A percentile compares a stretch with the other conserved stretches of the same genome.
Conservation (phyloP, 2,329 filamentous ascomycete genomes). For the Sporothrix phasma region DNA sequence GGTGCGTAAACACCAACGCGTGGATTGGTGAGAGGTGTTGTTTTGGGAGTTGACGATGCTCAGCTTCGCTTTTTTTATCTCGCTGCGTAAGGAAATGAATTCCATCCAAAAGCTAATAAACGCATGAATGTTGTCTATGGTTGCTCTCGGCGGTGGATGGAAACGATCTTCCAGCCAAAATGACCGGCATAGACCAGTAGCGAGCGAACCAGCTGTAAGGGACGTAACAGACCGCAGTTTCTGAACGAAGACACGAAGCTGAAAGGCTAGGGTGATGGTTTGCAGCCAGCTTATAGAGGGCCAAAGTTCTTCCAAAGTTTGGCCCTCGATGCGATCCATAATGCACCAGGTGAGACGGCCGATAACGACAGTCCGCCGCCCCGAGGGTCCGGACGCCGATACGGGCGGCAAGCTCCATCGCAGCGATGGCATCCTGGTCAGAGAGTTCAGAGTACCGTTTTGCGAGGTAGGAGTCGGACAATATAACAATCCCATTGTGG, state of each 20-base stretch:
- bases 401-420: slow-evolving; percentile 8
- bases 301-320: slow-evolving; percentile 12
- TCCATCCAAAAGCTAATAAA: slow-evolving; percentile 11
- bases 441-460: slow-evolving; percentile 2
- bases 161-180: slow-evolving; percentile 15
- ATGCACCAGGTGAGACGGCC: slow-evolving; percentile 9
- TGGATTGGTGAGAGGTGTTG: slow-evolving; percentile 11
- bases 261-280: slow-evolving; percentile 11
- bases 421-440: slow-evolving; percentile 7
- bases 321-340: slow-evolving; percentile 9
- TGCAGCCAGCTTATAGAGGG: slow-evolving; percentile 12
- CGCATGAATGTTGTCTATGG: slow-evolving; percentile 8
- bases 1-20: slow-evolving; percentile 11
- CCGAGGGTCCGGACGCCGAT: slow-evolving; percentile 8
- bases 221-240: slow-evolving; percentile 9
- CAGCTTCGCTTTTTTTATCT: slow-evolving; percentile 9
- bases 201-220: slow-evolving; percentile 10
- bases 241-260: slow-evolving; percentile 9
- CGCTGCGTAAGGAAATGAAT: slow-evolving; percentile 8
- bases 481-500: slow-evolving; percentile 8
- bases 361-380: slow-evolving; percentile 8
- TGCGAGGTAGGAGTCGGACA: slow-evolving; percentile 4
- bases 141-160: slow-evolving; percentile 8
- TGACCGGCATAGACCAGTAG: slow-evolving; percentile 12
- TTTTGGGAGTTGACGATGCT: slow-evolving; percentile 10